Base-by-base conservation (phyloP, 345 rosid genomes). In the Carallia pectinifolia region DNA sequence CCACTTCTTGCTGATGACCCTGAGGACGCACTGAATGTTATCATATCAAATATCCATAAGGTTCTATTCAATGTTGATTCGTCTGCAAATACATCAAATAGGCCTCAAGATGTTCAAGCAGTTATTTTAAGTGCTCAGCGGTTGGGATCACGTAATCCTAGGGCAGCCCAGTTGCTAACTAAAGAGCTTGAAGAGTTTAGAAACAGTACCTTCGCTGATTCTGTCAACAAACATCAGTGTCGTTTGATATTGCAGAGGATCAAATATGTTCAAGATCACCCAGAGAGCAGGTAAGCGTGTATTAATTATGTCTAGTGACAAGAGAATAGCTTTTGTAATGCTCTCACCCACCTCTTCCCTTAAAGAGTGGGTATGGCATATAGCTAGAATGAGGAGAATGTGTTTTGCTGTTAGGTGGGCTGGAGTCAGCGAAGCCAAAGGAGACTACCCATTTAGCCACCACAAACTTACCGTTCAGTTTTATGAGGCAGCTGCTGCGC, bases 1-100 rank as follows among this genome's bases (percentile, higher is more conserved):
- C 99, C 97, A 56, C 97, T 95, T 81, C 85, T 95, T 76, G 99
- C 97, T 68, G 99, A 95, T 84, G 97, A 92, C 74, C 99, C 99
- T 9, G 97, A 95, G 68, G 99, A 92, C 78, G 89, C 96, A 1
- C 81, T 95, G 58, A 92, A 95, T 79, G 87, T 92, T 5, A 86
- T 95, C 31, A 71, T 95, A 67, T 83, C 92, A 74, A 92, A 92
- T 76, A 85, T 90, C 50, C 97, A 80, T 71, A 92, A 95, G 80
- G 93, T 95, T 71, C 86, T 95, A 62, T 92, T 90, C 86, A 89
- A 88, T 79, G 66, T 81, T 54, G 97, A 94, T 72, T 81, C 96
- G 37, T 83, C 97, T 78, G 83, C 97, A 58, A 81, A 83, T 74
- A 72, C 89, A 68, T 80, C 97, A 69, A 95, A 90, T 81, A 86